These are phyloP conservation scores for Hsuehochloa calcarea DNA, from an alignment of 176 grass and related monocot genomes.

Conservation along the genomic window DNA sequence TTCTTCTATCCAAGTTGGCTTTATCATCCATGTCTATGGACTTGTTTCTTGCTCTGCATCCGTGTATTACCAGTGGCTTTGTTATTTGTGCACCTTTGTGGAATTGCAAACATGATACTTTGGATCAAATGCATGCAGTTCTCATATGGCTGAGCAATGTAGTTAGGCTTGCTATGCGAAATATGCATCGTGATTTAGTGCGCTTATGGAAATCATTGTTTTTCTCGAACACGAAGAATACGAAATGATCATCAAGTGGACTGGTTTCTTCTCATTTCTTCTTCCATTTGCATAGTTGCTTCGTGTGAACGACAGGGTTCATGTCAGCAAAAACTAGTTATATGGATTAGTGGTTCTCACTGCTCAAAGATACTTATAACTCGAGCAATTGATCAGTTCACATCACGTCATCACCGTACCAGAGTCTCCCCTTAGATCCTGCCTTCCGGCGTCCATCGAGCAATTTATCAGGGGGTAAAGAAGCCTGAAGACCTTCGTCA, in stretches of 20 bases:
- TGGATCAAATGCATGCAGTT: neutral
- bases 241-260: neutral
- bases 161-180: neutral
- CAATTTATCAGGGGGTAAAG: too few relatives aligned
- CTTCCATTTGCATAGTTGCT: neutral
- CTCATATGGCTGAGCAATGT: too few relatives aligned
- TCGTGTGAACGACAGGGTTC: neutral
- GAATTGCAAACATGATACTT: neutral
- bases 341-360: neutral
- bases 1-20: neutral
- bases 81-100: neutral
- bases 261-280: neutral
- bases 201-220: neutral
- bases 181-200: neutral
- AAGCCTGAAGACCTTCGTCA: neutral
- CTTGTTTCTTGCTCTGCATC: neutral
- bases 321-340: neutral
- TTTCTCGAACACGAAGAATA: neutral
- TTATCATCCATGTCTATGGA: neutral
- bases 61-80: neutral
- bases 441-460: neutral
- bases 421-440: too few relatives aligned
- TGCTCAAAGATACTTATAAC: neutral
- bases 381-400: neutral
- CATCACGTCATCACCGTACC: neutral